phyloP scores from a whole-genome alignment of 2,329 filamentous ascomycete species.

The Plectosphaerella plurivora region DNA sequence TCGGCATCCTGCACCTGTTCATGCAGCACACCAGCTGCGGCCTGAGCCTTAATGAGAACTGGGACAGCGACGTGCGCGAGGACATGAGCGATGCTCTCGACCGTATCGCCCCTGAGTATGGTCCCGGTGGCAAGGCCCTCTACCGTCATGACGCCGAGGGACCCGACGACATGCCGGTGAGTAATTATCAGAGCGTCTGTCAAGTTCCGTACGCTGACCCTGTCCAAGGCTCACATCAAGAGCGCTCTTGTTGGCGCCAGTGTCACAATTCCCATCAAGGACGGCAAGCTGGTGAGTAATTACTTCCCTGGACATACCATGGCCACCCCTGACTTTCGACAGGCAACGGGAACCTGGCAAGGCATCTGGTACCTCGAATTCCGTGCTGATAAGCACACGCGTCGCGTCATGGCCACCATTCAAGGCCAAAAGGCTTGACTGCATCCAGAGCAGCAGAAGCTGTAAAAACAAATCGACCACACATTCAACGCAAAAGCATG shows the following conservation, averaged over 20 bases:
- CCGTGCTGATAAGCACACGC: constrained; percentile 66
- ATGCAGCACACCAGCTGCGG: constrained; percentile 94
- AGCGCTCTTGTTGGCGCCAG: constrained; percentile 83
- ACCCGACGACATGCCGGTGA: constrained; percentile 85
- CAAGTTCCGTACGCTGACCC: constrained; percentile 1
- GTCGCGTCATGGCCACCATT: constrained; percentile 87
- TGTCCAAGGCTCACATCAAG: constrained; percentile 78
- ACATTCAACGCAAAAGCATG: too few species aligned
- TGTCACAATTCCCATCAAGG: constrained; percentile 83
- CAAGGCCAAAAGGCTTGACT: constrained; percentile 69
- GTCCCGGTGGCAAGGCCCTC: constrained; percentile 65
- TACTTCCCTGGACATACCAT: constrained; percentile 4
- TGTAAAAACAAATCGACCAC: neutral
- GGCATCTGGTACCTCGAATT: constrained; percentile 96
- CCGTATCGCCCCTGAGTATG: constrained; percentile 74
- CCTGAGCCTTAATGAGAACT: constrained; percentile 90
- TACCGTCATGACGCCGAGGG: constrained; percentile 90
- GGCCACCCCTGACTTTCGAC: neutral
- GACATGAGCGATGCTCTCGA: constrained; percentile 96
- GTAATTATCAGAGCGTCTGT: constrained; percentile 8
- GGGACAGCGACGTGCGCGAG: constrained; percentile 74
- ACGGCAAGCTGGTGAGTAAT: constrained; percentile 67
- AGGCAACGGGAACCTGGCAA: constrained; percentile 70
- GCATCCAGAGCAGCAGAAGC: neutral
- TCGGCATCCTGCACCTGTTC: constrained; percentile 84